phyloP scores from a whole-genome alignment of 306 rosid genomes.

The Ormosia emarginata region DNA sequence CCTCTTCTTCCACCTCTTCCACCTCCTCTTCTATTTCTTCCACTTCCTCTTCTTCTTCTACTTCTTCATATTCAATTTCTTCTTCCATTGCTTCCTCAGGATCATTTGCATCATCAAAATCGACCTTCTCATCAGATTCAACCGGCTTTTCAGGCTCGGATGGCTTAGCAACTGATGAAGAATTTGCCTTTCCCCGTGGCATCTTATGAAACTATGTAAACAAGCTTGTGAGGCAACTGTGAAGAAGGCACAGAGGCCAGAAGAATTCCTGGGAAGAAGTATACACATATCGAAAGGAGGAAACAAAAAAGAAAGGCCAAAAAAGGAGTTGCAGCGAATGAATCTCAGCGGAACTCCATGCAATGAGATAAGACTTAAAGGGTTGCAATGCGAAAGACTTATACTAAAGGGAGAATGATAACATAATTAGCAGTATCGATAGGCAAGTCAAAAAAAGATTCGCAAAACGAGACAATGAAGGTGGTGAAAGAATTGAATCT shows the following conservation, averaged over 20 bases:
- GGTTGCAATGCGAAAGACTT: conserved; percentile 47
- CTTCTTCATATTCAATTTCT: conserved; percentile 86
- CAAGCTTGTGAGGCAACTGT: conserved; percentile 90
- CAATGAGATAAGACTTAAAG: conserved; percentile 52
- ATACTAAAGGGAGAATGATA: conserved; percentile 47
- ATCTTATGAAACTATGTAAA: conserved; percentile 74
- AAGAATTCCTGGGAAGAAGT: conserved; percentile 94
- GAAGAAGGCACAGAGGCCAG: conserved; percentile 98
- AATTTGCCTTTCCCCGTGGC: conserved; percentile 70
- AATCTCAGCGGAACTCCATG: conserved; percentile 52
- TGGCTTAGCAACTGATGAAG: conserved; percentile 59
- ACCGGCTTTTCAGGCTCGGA: conserved; percentile 65
- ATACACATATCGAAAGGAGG: conserved; percentile 81
- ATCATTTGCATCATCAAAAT: conserved; percentile 65
- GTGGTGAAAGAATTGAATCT: conserved; percentile 45
- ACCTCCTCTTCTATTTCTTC: conserved; percentile 69
- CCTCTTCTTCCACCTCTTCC: conserved; percentile 38
- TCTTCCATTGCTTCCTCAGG: conserved; percentile 79
- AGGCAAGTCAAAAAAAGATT: conserved; percentile 40
- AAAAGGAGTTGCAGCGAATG: conserved; percentile 58
- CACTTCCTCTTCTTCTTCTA: conserved; percentile 80
- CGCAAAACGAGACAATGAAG: conserved; percentile 47
- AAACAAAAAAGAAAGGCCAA: conserved; percentile 70
- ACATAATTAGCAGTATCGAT: conserved; percentile 44
- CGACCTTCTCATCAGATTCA: conserved; percentile 75